These are phyloP conservation scores for Calonectria honghensis DNA, from an alignment of 2,329 filamentous ascomycete species.

Conservation along the genomic window DNA sequence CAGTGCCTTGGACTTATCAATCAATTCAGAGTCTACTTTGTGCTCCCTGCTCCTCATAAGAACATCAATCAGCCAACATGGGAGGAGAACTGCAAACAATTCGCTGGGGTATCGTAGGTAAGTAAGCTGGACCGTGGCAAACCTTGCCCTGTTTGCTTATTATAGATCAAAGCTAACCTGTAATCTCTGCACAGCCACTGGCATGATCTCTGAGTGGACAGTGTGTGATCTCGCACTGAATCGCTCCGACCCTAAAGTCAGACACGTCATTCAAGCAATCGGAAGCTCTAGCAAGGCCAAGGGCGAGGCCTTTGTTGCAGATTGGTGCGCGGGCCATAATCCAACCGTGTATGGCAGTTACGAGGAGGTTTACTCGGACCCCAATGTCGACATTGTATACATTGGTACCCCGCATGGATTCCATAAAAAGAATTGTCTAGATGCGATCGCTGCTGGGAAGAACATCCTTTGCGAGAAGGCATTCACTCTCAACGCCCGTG, in stretches of 20 bases:
- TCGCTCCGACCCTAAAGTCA: conserved; percentile 59
- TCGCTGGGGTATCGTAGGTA: too few species aligned
- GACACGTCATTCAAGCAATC: conserved; percentile 64
- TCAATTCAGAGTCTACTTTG: too few species aligned
- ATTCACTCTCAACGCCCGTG: conserved; percentile 63
- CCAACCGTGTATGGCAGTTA: conserved; percentile 63
- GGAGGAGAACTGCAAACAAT: too few species aligned
- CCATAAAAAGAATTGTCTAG: conserved; percentile 65
- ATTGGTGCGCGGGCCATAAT: conserved; percentile 47
- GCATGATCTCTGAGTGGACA: too few species aligned
- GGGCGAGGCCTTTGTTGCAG: conserved; percentile 42
- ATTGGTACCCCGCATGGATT: conserved; percentile 67
- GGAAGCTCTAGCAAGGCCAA: conserved; percentile 62
- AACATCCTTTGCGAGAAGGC: conserved; percentile 68
- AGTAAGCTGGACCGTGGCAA: too few species aligned
- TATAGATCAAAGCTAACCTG: too few species aligned
- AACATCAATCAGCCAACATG: too few species aligned
- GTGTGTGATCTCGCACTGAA: too few species aligned
- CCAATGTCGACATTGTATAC: conserved; percentile 66
- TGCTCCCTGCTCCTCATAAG: too few species aligned
- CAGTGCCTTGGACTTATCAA: too few species aligned
- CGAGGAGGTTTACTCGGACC: conserved; percentile 62
- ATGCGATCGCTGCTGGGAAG: conserved; percentile 65
- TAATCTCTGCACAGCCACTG: too few species aligned
- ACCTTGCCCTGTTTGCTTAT: too few species aligned